Evolutionary conservation across 305 asterid species (phyloP).

Genomic region (Andrographis paniculata): DNA sequence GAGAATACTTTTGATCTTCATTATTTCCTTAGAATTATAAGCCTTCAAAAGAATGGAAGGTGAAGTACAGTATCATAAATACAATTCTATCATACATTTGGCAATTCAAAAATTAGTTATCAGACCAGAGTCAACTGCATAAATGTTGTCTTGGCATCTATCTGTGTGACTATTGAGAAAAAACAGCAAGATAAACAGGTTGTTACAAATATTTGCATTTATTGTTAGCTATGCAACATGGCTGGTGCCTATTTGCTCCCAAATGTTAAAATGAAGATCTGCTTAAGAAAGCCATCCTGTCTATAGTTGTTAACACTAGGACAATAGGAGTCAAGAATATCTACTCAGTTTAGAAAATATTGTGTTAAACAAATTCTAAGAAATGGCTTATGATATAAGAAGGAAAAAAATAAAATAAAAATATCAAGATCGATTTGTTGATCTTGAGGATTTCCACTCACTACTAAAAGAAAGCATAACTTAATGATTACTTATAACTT

Average conservation of each 20-base stretch:
- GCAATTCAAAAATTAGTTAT: neutral
- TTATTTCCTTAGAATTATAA: conserved; percentile 2
- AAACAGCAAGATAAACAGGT: conserved; percentile 2
- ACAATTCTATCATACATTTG: neutral
- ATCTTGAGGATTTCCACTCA: no score
- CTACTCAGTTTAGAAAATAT: no score
- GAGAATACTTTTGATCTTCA: conserved; percentile 1
- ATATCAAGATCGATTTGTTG: no score
- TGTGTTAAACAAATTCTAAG: no score
- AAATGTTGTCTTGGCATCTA: neutral
- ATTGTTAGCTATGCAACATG: neutral
- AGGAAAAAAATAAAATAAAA: no score
- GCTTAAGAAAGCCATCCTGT: neutral
- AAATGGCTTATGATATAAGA: no score
- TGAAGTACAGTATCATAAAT: neutral
- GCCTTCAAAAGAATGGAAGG: conserved; percentile 7
- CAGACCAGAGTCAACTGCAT: neutral
- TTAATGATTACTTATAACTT: no score
- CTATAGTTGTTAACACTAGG: neutral
- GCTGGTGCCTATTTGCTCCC: neutral
- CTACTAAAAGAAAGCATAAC: no score
- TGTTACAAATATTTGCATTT: neutral
- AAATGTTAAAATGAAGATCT: neutral
- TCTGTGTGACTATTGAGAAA: neutral
- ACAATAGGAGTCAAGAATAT: conserved; percentile 27